These are phyloP conservation scores for Fusarium newnesense DNA, from an alignment of 2,329 filamentous ascomycete genomes.

Conservation along the genomic window DNA sequence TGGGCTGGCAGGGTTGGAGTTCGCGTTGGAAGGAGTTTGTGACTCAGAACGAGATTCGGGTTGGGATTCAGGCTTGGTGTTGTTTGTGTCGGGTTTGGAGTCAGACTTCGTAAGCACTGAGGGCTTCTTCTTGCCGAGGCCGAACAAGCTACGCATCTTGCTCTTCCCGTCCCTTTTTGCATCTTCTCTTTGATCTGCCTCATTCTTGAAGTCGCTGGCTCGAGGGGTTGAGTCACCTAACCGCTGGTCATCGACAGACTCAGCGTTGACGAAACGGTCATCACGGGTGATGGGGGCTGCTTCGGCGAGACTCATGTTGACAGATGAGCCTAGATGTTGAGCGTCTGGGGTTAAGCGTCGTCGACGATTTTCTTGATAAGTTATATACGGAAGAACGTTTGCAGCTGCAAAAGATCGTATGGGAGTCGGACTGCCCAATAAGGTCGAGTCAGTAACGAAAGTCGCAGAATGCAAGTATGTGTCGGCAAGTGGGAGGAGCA, in stretches of 20 bases:
- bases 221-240: constrained; percentile 48
- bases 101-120: constrained; percentile 28
- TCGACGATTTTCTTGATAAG: background rate
- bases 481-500: constrained; percentile 30
- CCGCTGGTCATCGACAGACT: constrained; percentile 42
- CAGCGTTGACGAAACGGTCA: constrained; percentile 33
- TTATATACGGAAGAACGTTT: background rate
- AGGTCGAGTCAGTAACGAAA: constrained; percentile 29
- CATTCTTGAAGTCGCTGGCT: constrained; percentile 58
- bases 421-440: constrained; percentile 6
- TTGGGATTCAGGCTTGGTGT: constrained; percentile 26
- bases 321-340: background rate
- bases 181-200: constrained; percentile 27
- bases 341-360: background rate
- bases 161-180: constrained; percentile 48
- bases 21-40: constrained; percentile 50
- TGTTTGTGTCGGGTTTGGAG: constrained; percentile 15
- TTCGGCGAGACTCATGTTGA: constrained; percentile 47
- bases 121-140: constrained; percentile 70
- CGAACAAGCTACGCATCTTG: constrained; percentile 68
- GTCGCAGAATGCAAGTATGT: constrained; percentile 27
- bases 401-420: constrained; percentile 8
- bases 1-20: constrained; percentile 47
- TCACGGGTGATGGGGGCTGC: constrained; percentile 35
- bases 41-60: constrained; percentile 31